Percentiles rank a stretch among this genome's conserved stretches.
Evolutionary conservation across 805 yeast species (phyloP).

Genomic region (Ogataea polymorpha): DNA sequence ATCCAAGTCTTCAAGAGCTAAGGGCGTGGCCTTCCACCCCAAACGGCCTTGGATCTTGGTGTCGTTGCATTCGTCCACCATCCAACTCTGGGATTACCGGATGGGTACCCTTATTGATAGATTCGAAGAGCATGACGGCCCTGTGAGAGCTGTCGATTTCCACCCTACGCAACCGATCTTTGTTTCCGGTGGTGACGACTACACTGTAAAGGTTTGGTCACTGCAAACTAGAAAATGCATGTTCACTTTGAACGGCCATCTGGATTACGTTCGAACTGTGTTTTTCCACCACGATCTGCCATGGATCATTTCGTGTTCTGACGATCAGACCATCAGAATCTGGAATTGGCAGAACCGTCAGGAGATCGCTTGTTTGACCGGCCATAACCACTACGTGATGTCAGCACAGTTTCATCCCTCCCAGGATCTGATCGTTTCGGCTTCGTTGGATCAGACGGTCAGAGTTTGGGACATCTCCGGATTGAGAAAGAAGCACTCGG

Average conservation of each 20-base stretch:
- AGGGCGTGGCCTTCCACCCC: constrained; percentile 97
- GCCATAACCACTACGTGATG: constrained; percentile 98
- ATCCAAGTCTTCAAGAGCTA: constrained; percentile 96
- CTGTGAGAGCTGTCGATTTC: constrained; percentile 91
- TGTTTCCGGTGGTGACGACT: constrained; percentile 97
- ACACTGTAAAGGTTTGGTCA: constrained; percentile 94
- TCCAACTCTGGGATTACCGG: constrained; percentile 98
- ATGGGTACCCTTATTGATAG: constrained; percentile 97
- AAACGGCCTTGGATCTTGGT: constrained; percentile 94
- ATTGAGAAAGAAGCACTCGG: constrained; percentile 90
- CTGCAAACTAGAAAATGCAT: constrained; percentile 85
- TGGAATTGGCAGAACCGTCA: constrained; percentile 99
- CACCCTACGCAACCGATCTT: constrained; percentile 98
- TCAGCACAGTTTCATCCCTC: constrained; percentile 96
- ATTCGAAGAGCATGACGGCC: constrained; percentile 98
- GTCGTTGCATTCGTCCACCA: constrained; percentile 94
- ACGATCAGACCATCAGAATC: constrained; percentile 96
- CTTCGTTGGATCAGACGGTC: constrained; percentile 97
- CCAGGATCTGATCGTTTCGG: constrained; percentile 91
- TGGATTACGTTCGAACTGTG: constrained; percentile 93
- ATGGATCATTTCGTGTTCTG: constrained; percentile 94
- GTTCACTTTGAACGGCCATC: constrained; percentile 88
- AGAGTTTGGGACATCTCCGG: constrained; percentile 99
- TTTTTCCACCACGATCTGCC: constrained; percentile 95
- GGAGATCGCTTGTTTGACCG: constrained; percentile 94